These are phyloP conservation scores for Phytophthora idaei DNA, from an alignment of 352 stramenopile species.

Conservation along the genomic window DNA sequence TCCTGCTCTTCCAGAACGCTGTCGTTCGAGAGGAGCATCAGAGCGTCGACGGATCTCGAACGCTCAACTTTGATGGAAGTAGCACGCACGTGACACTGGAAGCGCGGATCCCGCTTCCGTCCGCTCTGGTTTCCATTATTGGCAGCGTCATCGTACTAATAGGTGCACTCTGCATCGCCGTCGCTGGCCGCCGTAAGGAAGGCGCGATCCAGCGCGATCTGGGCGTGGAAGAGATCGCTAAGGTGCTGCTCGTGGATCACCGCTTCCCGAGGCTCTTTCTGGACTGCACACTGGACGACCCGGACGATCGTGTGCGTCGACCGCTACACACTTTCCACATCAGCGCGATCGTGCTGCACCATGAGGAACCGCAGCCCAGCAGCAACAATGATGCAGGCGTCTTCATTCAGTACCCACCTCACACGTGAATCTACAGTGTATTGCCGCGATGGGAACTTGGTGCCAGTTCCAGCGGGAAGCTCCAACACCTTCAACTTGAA, in stretches of 20 bases:
- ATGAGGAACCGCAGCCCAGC: conserved; percentile 7
- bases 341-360: conserved; percentile 28
- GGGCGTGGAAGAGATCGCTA: conserved; percentile 43
- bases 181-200: conserved; percentile 29
- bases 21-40: conserved; percentile 35
- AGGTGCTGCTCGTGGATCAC: conserved; percentile 45
- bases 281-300: conserved; percentile 40
- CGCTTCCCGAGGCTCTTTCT: conserved; percentile 44
- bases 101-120: conserved; percentile 43
- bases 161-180: conserved; percentile 15
- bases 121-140: conserved; percentile 36
- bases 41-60: conserved; percentile 28
- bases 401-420: conserved; percentile 26
- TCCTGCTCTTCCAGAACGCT: conserved; percentile 65
- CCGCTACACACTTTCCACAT: conserved; percentile 40
- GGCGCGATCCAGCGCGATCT: conserved; percentile 26
- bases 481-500: too few species aligned
- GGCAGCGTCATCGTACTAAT: conserved; percentile 28
- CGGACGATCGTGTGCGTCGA: conserved; percentile 3
- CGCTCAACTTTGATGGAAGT: conserved; percentile 46
- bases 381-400: conserved; percentile 8
- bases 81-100: conserved; percentile 36
- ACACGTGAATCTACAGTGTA: background rate
- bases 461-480: background rate
- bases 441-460: background rate